Evolutionary conservation across 805 yeast species (phyloP), one percentile per base, ranked within the genome.

Genomic region (Teunomyces barrocoloradensis): DNA sequence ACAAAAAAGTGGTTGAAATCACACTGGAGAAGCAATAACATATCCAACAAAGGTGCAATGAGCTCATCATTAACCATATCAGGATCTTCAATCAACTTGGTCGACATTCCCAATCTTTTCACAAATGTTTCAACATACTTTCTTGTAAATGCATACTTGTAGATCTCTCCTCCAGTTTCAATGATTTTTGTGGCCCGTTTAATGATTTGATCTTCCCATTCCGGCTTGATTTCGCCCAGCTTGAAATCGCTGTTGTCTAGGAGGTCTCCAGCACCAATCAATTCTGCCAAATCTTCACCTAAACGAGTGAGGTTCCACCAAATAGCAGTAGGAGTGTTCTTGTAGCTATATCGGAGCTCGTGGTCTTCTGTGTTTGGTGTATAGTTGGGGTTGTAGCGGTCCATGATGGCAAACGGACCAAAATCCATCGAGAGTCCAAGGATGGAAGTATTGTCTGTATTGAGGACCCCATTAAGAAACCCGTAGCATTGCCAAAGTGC

Each of bases 351-450:
- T 39, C 97, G 73, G 13, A 71, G 62, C 42, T 71, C 68, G 37
- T 75, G 77, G 64, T 94, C 99, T 59, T 90, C 97, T 47, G 89
- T 89, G 61, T 94, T 92, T 1, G 98, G 92, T 0, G 97, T 87
- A 60, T 78, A 92, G 42, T 76, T 65, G 12, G 95, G 91, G 58
- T 89, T 84, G 61, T 85, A 92, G 40, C 78, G 80, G 60, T 91
- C 97, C 85, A 91, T 78, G 50, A 90, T 86, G 15, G 95, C 87
- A 68, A 88, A 94, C 0, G 99, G 98, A 2, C 98, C 99, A 65
- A 85, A 94, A 65, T 92, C 99, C 65, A 94, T 79, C 0, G 96
- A 80, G 9, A 90, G 70, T 0, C 99, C 99, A 38, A 85, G 59
- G n/a, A 92, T 75, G 0, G 96, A 88, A 0, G 97, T 89, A 61